Evolutionary conservation across 345 rosid genomes (phyloP).

Genomic region (Corchorus olitorius): DNA sequence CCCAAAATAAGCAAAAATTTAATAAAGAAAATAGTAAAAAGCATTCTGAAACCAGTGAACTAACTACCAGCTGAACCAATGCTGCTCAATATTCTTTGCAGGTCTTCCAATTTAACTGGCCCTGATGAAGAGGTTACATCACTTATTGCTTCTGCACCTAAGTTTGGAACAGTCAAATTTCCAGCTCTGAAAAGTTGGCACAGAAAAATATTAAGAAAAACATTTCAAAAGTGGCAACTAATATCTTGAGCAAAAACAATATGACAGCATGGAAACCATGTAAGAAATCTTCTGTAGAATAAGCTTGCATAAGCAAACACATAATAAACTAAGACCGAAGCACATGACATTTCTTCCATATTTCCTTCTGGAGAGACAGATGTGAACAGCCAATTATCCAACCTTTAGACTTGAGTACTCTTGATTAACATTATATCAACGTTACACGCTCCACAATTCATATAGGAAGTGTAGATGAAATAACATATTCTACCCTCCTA

Average conservation of each 20-base stretch:
- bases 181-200: conserved; percentile 60
- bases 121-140: conserved; percentile 81
- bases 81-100: conserved; percentile 89
- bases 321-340: neutral
- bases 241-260: conserved; percentile 6
- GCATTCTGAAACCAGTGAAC: conserved; percentile 19
- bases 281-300: neutral
- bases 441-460: neutral
- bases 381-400: neutral
- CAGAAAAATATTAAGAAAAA: conserved; percentile 9
- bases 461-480: neutral
- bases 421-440: too few relatives aligned
- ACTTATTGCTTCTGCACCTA: conserved; percentile 66
- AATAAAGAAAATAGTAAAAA: conserved; percentile 8
- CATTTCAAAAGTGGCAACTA: neutral
- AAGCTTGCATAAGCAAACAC: conserved; percentile 3
- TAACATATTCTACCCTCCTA: neutral
- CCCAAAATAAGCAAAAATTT: conserved; percentile 7
- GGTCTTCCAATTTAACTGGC: conserved; percentile 83
- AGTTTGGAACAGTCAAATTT: conserved; percentile 62
- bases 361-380: neutral
- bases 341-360: neutral
- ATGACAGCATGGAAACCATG: neutral
- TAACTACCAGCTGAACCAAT: conserved; percentile 65
- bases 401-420: neutral